Evolutionary conservation across 176 grass and related monocot genomes (phyloP), one percentile per base, ranked within the genome.

Genomic region (Eremochloa ophiuroides): DNA sequence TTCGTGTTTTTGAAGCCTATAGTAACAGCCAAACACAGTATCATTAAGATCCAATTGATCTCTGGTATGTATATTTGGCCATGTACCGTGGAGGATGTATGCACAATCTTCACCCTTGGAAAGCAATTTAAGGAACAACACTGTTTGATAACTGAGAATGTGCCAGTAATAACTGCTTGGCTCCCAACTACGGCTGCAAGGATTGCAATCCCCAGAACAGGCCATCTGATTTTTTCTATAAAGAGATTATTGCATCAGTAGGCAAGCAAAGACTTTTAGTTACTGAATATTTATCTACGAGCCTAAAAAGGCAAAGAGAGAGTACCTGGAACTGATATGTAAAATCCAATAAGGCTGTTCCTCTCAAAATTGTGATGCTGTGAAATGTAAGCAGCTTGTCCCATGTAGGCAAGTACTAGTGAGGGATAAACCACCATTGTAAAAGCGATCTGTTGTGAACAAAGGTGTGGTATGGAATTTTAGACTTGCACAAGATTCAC

Each of bases 11-110:
- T 89, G 83, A 97, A 97, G 46, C 94, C 94, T 37, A 97, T 76
- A 14, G 91, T 97, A 47, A 97, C 92, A 86, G 94, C 76, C 46
- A 97, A 69, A 43, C 94, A 97, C 55, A 97, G 46, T 35, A 97
- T 59, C 94, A 97, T 97, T 69, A 97, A n/a, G 11, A 89, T 97
- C 94, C 94, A 94, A 60, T 97, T 97, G 77, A 94, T 97, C 85
- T 98, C 92, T 11, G 95, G 95, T 62, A 98, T 94, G 78, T 98
- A 98, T 87, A 98, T 93, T 77, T 94, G 95, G 3, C 95, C 95
- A 66, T 94, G 95, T 15, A 93, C 84, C 26, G 80, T 89, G 16
- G 89, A 89, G 26, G 95, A 98, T 35, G 95, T 98, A 78, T 98
- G 95, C 63, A 98, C 73, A 34, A 94, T 89, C 90, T 98, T 98